phyloP scores from a whole-genome alignment of 805 yeast genomes.

The Kluyveromyces dobzhanskii region DNA sequence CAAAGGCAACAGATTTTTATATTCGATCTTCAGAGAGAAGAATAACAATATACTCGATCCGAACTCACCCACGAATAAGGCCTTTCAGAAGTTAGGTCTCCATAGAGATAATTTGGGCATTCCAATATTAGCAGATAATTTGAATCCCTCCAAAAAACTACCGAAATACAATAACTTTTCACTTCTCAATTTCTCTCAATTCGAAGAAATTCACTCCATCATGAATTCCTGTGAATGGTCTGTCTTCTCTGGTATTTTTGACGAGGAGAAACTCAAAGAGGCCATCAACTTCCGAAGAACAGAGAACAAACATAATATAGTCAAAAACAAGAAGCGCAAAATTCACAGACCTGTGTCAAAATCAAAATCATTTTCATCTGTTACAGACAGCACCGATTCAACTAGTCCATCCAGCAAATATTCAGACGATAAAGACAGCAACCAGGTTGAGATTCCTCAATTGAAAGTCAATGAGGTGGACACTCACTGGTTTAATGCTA shows the following conservation, averaged over 20 bases:
- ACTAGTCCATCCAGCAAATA: not conserved
- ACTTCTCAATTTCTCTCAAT: conserved; percentile 13
- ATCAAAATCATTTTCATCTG: no score
- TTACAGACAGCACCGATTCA: no score
- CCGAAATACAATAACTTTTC: conserved; percentile 21
- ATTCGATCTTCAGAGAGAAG: conserved; percentile 29
- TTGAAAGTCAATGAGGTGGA: conserved; percentile 10
- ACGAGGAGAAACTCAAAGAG: conserved; percentile 6
- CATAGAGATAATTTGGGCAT: not conserved
- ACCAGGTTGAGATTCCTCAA: not conserved
- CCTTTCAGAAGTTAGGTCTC: not conserved
- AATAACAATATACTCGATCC: conserved; percentile 24
- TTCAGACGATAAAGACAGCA: not conserved
- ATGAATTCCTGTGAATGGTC: conserved; percentile 11
- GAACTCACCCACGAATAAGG: conserved; percentile 13
- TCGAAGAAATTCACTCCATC: conserved; percentile 15
- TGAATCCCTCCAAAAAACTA: conserved; percentile 14
- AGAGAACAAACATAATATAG: conserved; percentile 2
- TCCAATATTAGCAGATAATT: conserved; percentile 1
- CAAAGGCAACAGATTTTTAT: conserved; percentile 39
- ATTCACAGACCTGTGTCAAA: not conserved
- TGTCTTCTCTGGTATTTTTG: conserved; percentile 6
- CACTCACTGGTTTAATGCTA: conserved; percentile 8
- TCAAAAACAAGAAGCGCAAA: not conserved
- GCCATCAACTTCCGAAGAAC: conserved; percentile 1